Evolutionary conservation across 1,139 yeast species (phyloP), one percentile per base, ranked within the genome.

Genomic region (Pichia sp.): DNA sequence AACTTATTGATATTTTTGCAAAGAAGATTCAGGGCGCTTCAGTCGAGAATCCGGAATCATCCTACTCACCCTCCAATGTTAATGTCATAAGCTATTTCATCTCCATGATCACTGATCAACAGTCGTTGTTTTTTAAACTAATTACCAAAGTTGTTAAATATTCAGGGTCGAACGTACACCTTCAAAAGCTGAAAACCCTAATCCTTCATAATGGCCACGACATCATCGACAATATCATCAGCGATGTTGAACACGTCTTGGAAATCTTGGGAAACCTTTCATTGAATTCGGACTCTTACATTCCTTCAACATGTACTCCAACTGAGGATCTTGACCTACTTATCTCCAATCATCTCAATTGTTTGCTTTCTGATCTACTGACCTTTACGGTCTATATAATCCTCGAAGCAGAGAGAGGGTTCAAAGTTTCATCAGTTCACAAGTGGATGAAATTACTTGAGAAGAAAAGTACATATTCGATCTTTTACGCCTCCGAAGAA

Each of bases 361-460:
- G 25, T 22, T 35, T 20, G 27, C 45, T 70, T 18, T 55, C 62
- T 32, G 69, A 67, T 34, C 48, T 66, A 23, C 51, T 70, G 35
- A 74, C 72, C 41, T 60, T 74, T 1, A 51, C 76, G 26, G 58
- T 66, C 15, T 70, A 68, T 50, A 41, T 68, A 42, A 41, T 64
- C 42, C 38, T 64, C 48, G 53, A 63, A 48, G 53, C 67, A 0
- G 44, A 40, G 7, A 30, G 39, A 39, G 50, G 60, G 35, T 48
- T 65, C 46, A 39, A 61, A 36, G 43, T 53, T 13, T 11, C 42
- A 26, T 53, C 61, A 1, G 67, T 74, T 1, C 39, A 54, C 2
- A 51, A 60, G 10, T 85, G 94, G 94, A 77, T 80, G 45, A 50
- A 62, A 6, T 57, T 75, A 18, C 65, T 76, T 67, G 57, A 62